These are phyloP conservation scores for Xylaria intraflava DNA, from an alignment of 495 filamentous ascomycete species.

Conservation along the genomic window DNA sequence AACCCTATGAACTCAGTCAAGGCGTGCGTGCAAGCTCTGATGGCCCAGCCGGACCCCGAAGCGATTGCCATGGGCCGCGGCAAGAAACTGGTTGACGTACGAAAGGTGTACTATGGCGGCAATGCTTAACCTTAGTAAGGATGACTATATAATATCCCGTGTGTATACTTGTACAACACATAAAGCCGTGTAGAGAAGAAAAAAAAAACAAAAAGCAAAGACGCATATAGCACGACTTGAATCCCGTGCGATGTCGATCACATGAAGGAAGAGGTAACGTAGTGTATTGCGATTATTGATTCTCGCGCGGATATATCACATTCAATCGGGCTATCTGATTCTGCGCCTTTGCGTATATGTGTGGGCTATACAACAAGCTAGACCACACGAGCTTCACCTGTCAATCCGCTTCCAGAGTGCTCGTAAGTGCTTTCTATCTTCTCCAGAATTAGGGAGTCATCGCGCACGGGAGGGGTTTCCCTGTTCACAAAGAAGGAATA, in stretches of 20 bases:
- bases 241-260: background rate
- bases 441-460: background rate
- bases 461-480: background rate
- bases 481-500: too few species aligned
- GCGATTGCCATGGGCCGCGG: conserved; percentile 79
- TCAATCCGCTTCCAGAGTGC: background rate
- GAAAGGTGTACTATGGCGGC: conserved; percentile 96
- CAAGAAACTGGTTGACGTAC: conserved; percentile 89
- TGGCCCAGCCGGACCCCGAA: conserved; percentile 77
- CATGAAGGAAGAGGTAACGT: background rate
- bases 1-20: conserved; percentile 98
- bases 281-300: background rate
- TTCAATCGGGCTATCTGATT: background rate
- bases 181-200: background rate
- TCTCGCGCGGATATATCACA: too few species aligned
- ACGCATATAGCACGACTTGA: background rate
- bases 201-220: background rate
- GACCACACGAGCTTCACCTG: background rate
- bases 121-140: conserved; percentile 38
- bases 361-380: background rate
- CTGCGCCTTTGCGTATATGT: too few species aligned
- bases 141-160: background rate
- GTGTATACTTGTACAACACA: conserved; percentile 10
- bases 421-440: background rate
- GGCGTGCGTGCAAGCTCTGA: conserved; percentile 74